phyloP scores from a whole-genome alignment of 352 stramenopile genomes.

The Phytophthora crassamura region DNA sequence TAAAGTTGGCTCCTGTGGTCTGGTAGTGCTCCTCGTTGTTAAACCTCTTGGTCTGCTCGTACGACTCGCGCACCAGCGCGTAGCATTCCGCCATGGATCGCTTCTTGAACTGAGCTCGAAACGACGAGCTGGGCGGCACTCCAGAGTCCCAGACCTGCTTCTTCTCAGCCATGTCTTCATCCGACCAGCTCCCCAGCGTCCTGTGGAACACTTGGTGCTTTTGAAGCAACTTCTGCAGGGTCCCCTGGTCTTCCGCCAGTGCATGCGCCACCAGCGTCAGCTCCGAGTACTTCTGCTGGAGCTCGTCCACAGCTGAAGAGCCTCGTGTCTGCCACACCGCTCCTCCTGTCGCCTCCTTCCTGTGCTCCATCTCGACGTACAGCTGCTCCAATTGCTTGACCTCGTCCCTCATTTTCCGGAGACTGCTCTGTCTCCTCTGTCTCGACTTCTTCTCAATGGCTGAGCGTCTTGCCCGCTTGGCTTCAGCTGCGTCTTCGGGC shows the following conservation, averaged over 20 bases:
- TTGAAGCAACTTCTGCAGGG: conserved; percentile 37
- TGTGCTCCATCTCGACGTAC: conserved; percentile 39
- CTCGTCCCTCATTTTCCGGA: conserved; percentile 58
- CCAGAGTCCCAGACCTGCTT: conserved; percentile 34
- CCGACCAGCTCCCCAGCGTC: conserved; percentile 23
- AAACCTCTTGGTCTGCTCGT: conserved; percentile 61
- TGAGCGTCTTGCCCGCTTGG: conserved; percentile 55
- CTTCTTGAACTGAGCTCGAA: conserved; percentile 39
- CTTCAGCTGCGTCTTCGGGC: conserved; percentile 19
- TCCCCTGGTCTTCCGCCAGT: conserved; percentile 50
- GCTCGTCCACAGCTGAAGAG: conserved; percentile 6
- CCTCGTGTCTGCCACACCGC: too few species aligned
- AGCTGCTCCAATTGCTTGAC: conserved; percentile 55
- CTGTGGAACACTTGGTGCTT: conserved; percentile 46
- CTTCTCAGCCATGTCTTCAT: conserved; percentile 18
- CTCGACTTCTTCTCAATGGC: conserved; percentile 72
- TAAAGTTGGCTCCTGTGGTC: conserved; percentile 51
- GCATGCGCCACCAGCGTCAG: conserved; percentile 47
- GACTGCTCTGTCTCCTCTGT: conserved; percentile 35
- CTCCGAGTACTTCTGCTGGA: conserved; percentile 42
- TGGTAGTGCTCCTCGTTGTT: conserved; percentile 21
- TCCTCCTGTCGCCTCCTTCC: conserved; percentile 20
- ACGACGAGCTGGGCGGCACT: conserved; percentile 50
- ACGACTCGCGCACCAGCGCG: conserved; percentile 58
- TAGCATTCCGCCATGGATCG: conserved; percentile 42